These are phyloP conservation scores for Solanum ossicruentum DNA, from an alignment of 257 asterid genomes.

Conservation along the genomic window DNA sequence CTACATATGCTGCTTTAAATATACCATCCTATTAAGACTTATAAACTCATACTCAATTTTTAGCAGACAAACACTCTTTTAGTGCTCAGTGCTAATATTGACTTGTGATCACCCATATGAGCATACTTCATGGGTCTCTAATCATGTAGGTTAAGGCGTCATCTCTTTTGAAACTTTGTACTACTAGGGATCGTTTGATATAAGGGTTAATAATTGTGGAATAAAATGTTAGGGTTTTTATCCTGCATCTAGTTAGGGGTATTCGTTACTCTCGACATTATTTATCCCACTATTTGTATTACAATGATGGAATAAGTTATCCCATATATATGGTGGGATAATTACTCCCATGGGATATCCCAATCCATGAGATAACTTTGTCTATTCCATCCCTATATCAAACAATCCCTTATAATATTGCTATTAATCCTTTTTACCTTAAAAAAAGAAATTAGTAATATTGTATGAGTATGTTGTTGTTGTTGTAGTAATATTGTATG, in stretches of 20 bases:
- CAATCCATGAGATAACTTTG: background rate
- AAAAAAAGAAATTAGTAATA: background rate
- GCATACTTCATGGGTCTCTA: background rate
- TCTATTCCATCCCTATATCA: background rate
- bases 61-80: background rate
- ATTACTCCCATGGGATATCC: background rate
- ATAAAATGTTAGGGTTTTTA: background rate
- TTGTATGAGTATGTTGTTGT: background rate
- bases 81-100: background rate
- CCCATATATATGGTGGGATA: background rate
- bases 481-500: background rate
- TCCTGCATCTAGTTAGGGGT: background rate
- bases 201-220: background rate
- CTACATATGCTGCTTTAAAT: background rate
- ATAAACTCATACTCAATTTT: background rate
- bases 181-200: background rate
- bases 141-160: background rate
- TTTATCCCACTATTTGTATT: too few species aligned
- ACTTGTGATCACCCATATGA: background rate
- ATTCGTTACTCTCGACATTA: background rate
- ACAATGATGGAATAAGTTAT: background rate
- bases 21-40: background rate
- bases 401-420: background rate
- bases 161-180: background rate
- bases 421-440: background rate